Evolutionary conservation across 2,329 filamentous ascomycete species (phyloP).

Genomic region (Xylariales sp.): DNA sequence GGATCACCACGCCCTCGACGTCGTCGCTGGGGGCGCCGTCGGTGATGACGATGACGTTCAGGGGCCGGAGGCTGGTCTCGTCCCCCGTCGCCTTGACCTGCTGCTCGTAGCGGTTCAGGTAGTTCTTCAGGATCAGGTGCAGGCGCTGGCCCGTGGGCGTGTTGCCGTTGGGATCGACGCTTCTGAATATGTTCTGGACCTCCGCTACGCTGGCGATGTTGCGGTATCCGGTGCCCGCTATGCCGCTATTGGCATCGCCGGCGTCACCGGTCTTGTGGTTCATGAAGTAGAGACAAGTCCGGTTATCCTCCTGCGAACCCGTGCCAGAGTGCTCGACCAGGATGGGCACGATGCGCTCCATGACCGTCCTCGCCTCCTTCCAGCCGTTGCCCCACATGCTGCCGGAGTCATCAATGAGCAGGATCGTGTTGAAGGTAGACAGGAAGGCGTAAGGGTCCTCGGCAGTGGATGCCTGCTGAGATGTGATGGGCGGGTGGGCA

Average conservation of each 20-base stretch:
- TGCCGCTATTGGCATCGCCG: constrained; percentile 26
- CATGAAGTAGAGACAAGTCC: constrained; percentile 88
- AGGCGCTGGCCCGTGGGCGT: constrained; percentile 76
- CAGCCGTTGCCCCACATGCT: constrained; percentile 79
- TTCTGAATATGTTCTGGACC: constrained; percentile 67
- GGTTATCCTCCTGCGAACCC: constrained; percentile 82
- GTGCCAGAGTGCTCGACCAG: constrained; percentile 72
- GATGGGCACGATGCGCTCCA: constrained; percentile 68
- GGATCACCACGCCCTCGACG: constrained; percentile 64
- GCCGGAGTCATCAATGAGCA: constrained; percentile 88
- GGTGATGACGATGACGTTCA: constrained; percentile 92
- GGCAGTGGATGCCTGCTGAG: not conserved
- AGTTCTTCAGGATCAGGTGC: constrained; percentile 67
- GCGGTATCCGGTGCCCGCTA: constrained; percentile 52
- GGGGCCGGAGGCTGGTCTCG: constrained; percentile 57
- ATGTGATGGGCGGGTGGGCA: constrained; percentile 2
- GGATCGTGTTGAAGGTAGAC: constrained; percentile 75
- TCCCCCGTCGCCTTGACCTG: constrained; percentile 25
- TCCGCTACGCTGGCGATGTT: constrained; percentile 45
- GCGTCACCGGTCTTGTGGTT: constrained; percentile 54
- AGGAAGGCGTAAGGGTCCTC: constrained; percentile 57
- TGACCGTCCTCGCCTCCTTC: constrained; percentile 66
- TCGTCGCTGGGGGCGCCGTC: constrained; percentile 82
- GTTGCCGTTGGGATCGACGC: constrained; percentile 56
- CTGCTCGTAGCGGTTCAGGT: constrained; percentile 53